Evolutionary conservation across 2,329 filamentous ascomycete species (phyloP).

Genomic region (Pseudogymnoascus sp.): DNA sequence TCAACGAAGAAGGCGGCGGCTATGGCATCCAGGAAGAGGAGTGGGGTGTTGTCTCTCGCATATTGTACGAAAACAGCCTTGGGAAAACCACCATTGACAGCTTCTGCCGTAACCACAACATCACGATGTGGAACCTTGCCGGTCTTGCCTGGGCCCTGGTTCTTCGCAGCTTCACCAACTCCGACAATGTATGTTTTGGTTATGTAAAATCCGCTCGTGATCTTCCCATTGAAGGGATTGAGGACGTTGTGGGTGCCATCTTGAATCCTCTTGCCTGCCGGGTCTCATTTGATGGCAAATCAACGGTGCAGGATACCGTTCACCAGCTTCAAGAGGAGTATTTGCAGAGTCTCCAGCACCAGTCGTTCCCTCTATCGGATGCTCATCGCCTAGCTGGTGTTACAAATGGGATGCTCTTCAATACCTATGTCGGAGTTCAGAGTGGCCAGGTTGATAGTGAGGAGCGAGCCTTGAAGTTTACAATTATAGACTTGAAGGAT

Average conservation of each 20-base stretch:
- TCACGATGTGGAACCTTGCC: background rate
- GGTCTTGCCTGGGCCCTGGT: constrained; percentile 26
- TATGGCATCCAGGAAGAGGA: background rate
- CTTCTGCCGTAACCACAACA: background rate
- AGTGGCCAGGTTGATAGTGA: background rate
- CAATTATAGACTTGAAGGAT: background rate
- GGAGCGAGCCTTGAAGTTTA: background rate
- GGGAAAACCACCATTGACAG: background rate
- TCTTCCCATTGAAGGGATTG: constrained; percentile 35
- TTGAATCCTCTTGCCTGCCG: constrained; percentile 32
- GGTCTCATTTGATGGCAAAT: background rate
- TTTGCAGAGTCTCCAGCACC: constrained; percentile 26
- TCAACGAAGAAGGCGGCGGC: constrained; percentile 13
- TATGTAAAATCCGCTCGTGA: constrained; percentile 35
- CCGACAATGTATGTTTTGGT: constrained; percentile 33
- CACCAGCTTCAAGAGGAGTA: constrained; percentile 17
- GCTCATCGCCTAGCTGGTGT: constrained; percentile 26
- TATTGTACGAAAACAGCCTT: background rate
- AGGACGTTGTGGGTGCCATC: constrained; percentile 31
- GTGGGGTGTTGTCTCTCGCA: background rate
- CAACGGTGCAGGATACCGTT: background rate
- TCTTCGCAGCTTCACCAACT: constrained; percentile 19
- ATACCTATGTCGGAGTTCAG: constrained; percentile 12
- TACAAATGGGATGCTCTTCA: constrained; percentile 16
- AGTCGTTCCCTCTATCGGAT: constrained; percentile 35